These are phyloP conservation scores for Cyphellophora attinorum DNA, from an alignment of 2,329 filamentous ascomycete species.

Conservation along the genomic window DNA sequence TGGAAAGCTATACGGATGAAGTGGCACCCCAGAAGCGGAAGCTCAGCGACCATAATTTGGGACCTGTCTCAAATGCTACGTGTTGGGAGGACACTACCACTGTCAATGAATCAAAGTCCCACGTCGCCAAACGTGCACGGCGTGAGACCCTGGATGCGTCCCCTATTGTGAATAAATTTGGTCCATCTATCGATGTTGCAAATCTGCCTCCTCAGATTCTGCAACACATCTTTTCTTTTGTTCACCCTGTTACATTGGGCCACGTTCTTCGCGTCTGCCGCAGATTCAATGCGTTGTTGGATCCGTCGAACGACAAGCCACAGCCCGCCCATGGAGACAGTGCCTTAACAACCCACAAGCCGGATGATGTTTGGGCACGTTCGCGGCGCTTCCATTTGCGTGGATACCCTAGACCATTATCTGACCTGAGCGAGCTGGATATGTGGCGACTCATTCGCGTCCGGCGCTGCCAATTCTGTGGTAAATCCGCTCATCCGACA, in stretches of 20 bases:
- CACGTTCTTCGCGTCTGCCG: slow-evolving; percentile 59
- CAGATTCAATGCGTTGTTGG: slow-evolving; percentile 53
- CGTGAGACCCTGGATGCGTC: no score
- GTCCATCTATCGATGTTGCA: no score
- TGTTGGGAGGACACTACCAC: no score
- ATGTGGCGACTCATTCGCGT: slow-evolving; percentile 67
- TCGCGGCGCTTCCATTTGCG: slow-evolving; percentile 58
- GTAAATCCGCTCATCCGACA: slow-evolving; percentile 23
- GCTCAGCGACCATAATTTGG: no score
- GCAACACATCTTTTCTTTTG: slow-evolving; percentile 60
- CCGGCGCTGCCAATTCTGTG: slow-evolving; percentile 59
- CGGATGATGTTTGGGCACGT: slow-evolving; percentile 61
- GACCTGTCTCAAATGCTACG: no score
- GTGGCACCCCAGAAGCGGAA: no score
- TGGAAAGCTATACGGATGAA: no score
- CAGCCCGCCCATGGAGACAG: slow-evolving; percentile 23
- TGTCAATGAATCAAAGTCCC: no score
- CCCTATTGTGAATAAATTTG: no score
- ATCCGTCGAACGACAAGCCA: slow-evolving; percentile 32
- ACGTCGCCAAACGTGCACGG: no score
- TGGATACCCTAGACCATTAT: slow-evolving; percentile 59
- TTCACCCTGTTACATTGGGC: slow-evolving; percentile 54
- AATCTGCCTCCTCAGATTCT: slow-evolving; percentile 43
- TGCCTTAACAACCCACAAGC: slow-evolving; percentile 33
- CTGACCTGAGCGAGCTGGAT: slow-evolving; percentile 56